Evolutionary conservation across 108 stramenopile genomes (phyloP), one percentile per base, ranked within the genome.

Genomic region (Phaeodactylum tricornutum): DNA sequence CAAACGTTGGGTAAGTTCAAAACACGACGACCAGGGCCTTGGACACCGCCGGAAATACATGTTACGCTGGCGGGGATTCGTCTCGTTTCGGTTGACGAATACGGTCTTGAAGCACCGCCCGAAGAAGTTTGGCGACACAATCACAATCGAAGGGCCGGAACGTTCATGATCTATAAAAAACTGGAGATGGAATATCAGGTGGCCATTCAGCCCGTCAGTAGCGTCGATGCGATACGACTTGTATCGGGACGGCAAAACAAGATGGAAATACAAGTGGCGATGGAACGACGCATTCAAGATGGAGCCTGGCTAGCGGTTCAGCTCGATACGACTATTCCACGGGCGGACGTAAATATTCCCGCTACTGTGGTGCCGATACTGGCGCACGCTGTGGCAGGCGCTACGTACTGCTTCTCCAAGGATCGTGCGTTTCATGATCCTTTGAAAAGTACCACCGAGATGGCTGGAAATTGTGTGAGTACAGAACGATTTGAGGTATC

Each of bases 91-190:
- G 79, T 88, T 2, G 72, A 83, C 42, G 62, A 74, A 31, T 46
- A 55, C 29, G 86, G 86, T 29, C 31, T 70, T 39, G 66, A 75
- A n/a, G 79, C 67, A 14, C 63, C 50, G 7, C 81, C 81, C 8
- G 77, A 83, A 42, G 43, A 67, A 40, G 63, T 82, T 0, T 88
- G 86, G 86, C 48, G 56, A 2, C 86, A 88, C 53, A 88, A 88
- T 53, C 64, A 45, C 17, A 7, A 43, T 29, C 29, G 28, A 19
- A 53, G 55, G 5, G 59, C 69, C 31, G 53, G 77, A 16, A 51
- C 61, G 11, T 65, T 84, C 19, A 29, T 74, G 22, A 72, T 88
- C 35, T 84, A 67, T 46, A 88, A 81, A 62, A 70, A 78, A 37
- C 29, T 81, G 38, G 49, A 39, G 3, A 50, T 66, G 42, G 39